Conservation (phyloP, 1,284 basidiomycete species). For the Pseudomicrostroma phylloplanum region DNA sequence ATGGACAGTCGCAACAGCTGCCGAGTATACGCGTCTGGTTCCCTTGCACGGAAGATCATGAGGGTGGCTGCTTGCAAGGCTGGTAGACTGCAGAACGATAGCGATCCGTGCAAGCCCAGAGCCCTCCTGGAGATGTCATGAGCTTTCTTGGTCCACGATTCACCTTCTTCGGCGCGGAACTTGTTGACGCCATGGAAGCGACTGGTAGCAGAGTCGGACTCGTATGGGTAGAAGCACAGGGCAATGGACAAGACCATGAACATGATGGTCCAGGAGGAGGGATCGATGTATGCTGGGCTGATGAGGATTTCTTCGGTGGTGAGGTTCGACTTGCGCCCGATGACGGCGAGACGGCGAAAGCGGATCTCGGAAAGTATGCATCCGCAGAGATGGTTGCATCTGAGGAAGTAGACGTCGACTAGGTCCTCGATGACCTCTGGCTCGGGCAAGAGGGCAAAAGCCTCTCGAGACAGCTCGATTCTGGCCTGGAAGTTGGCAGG, state of each 20-base stretch:
- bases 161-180: conserved; percentile 15
- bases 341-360: conserved; percentile 6
- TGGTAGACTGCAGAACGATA: conserved; percentile 20
- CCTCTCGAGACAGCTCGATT: conserved; percentile 21
- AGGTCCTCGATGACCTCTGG: conserved; percentile 12
- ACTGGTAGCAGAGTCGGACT: conserved; percentile 18
- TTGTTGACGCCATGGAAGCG: conserved; percentile 27
- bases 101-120: conserved; percentile 23
- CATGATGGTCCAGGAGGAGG: conserved; percentile 25
- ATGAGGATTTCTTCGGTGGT: conserved; percentile 25
- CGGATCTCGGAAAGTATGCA: conserved; percentile 31
- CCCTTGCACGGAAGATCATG: conserved; percentile 31
- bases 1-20: conserved; percentile 34
- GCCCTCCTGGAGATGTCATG: conserved; percentile 24
- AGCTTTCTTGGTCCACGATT: conserved; percentile 27
- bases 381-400: conserved; percentile 27
- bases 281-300: conserved; percentile 23
- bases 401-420: conserved; percentile 2
- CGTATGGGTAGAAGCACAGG: conserved; percentile 37
- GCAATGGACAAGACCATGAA: conserved; percentile 35
- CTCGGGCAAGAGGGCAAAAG: conserved; percentile 17
- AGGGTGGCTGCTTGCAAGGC: conserved; percentile 35
- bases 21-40: conserved; percentile 20
- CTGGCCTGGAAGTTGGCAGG: conserved; percentile 18
- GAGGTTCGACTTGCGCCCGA: background rate